Conservation (phyloP, 1,139 yeast species). For the Blastobotrys persicus region DNA sequence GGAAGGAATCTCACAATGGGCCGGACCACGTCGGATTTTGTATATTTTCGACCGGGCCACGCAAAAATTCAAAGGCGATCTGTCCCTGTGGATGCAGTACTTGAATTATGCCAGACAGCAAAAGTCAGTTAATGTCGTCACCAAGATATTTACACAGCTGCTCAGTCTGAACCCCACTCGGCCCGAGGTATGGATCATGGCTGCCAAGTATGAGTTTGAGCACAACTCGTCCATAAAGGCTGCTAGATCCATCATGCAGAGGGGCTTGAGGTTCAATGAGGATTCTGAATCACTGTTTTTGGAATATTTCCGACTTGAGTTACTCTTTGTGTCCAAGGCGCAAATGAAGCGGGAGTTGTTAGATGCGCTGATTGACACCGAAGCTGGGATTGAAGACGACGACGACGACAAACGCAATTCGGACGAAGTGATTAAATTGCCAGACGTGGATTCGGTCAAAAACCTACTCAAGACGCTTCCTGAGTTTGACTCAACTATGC, state of each 20-base stretch:
- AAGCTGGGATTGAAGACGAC: constrained; percentile 48
- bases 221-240: constrained; percentile 85
- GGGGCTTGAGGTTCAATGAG: constrained; percentile 79
- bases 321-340: constrained; percentile 78
- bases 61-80: constrained; percentile 72
- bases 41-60: constrained; percentile 85
- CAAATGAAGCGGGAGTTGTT: constrained; percentile 79
- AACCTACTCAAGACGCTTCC: constrained; percentile 65
- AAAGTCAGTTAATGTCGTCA: constrained; percentile 77
- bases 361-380: constrained; percentile 71
- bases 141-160: constrained; percentile 73
- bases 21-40: constrained; percentile 76
- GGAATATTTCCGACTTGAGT: constrained; percentile 83
- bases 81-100: constrained; percentile 76
- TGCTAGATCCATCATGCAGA: constrained; percentile 81
- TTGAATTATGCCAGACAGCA: constrained; percentile 68
- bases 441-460: constrained; percentile 46
- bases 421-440: constrained; percentile 39
- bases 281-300: constrained; percentile 75
- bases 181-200: constrained; percentile 88
- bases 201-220: constrained; percentile 92
- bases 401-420: constrained; percentile 25
- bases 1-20: constrained; percentile 63
- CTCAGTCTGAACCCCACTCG: constrained; percentile 89
- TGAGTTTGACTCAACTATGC: constrained; percentile 80